Evolutionary conservation across 345 rosid species (phyloP), one percentile per base, ranked within the genome.

Genomic region (Ceriops tagal): DNA sequence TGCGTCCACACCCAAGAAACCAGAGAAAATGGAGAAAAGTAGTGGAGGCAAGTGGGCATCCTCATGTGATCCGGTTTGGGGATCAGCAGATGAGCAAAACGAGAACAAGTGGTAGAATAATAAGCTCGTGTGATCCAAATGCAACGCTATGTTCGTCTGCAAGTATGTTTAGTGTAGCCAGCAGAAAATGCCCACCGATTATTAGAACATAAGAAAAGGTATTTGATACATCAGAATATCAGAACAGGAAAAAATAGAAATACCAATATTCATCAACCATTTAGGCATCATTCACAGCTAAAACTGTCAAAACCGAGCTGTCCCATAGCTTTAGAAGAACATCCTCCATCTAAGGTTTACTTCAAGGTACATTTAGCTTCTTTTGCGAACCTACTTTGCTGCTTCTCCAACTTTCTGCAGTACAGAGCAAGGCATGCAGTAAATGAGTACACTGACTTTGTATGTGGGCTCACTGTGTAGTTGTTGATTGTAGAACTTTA

Each of bases 361-460:
- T 31, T 43, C 15, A 31, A 28, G 24, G 58, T 8, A 19, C 39
- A 35, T 3, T 39, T 1, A 1, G 8, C 27, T 9, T 3, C 8
- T 16, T 16, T 51, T 24, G 18, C 47, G 43, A 18, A 24, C 16
- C 53, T 65, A 72, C 47, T 53, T 57, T 5, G 65, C 37, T 8
- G 58, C 49, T 57, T 65, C 75, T 9, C 59, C 64, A 65, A 64
- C 64, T 34, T 72, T 65, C 70, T 65, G 75, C 65, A 72, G 26
- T n/a, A 47, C 2, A 58, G 56, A 58, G 58, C 15, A 71, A 16
- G 24, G 3, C 60, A 34, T 8, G 20, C 49, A 55, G 20, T 30
- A 3, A 39, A 27, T 28, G n/a, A 3, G 10, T 56, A 22, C 2
- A 22, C 26, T 22, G 18, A 56, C 18, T 56, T 56, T 7, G 22